Conservation (phyloP, 305 asterid species). For the Fraxinus baroniana region DNA sequence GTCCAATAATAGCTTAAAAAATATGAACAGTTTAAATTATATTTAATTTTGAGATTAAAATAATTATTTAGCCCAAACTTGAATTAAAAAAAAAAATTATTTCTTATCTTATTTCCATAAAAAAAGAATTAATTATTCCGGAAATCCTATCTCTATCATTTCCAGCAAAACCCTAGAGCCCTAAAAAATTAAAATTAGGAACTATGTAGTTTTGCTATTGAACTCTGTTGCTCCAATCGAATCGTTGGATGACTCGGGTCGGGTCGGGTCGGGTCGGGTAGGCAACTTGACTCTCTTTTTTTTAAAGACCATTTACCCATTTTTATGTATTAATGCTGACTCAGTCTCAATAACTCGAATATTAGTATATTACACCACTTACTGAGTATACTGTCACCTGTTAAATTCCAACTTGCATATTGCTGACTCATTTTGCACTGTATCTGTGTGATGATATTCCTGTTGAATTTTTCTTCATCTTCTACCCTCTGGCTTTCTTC, state of each 20-base stretch:
- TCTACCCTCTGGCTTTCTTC: neutral
- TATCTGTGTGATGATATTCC: neutral
- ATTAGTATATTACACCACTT: neutral
- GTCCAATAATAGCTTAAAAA: neutral
- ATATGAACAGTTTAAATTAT: neutral
- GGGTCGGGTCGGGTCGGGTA: neutral
- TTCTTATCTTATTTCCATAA: neutral
- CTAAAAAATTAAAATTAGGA: neutral
- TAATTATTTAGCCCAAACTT: neutral
- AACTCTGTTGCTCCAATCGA: neutral
- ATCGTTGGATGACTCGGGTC: neutral
- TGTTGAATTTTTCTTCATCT: neutral
- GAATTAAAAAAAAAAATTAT: neutral
- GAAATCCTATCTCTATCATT: neutral
- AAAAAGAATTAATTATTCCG: neutral
- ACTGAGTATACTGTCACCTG: neutral
- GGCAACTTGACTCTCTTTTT: neutral
- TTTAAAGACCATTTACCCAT: constrained; percentile 12
- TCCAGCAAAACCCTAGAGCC: neutral
- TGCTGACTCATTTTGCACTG: constrained; percentile 37
- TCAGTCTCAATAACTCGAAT: neutral
- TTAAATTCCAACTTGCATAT: neutral
- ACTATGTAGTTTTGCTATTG: neutral
- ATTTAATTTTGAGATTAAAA: neutral
- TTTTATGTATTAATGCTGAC: neutral